A percentile compares a stretch with the other conserved stretches of the same genome.
These are phyloP conservation scores for Fusarium lyarnte DNA, from an alignment of 2,329 filamentous ascomycete genomes.

Conservation along the genomic window DNA sequence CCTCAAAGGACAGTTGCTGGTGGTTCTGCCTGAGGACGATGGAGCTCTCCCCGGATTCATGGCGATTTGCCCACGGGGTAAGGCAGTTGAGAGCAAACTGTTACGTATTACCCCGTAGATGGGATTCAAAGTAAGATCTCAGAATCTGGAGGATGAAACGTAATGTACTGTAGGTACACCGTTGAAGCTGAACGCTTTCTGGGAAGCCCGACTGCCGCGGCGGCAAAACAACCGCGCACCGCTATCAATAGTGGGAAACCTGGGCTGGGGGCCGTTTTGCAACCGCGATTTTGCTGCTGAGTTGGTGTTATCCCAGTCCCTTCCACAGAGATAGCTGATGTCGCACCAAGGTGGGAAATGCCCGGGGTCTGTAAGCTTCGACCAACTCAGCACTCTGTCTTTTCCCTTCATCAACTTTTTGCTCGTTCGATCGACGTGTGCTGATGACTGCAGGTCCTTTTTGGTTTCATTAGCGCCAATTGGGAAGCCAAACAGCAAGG, in stretches of 20 bases:
- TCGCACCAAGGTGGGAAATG: slow-evolving; percentile 28
- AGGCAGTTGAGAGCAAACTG: slow-evolving; percentile 33
- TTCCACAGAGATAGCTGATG: slow-evolving; percentile 17
- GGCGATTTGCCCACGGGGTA: slow-evolving; percentile 38
- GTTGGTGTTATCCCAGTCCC: slow-evolving; percentile 18
- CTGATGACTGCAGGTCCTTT: slow-evolving; percentile 16
- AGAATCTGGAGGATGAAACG: slow-evolving; percentile 11
- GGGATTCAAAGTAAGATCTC: slow-evolving; percentile 29
- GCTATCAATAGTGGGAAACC: slow-evolving; percentile 8
- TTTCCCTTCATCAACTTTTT: slow-evolving; percentile 9
- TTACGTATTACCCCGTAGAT: slow-evolving; percentile 40
- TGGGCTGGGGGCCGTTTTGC: background rate
- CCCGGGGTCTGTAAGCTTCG: slow-evolving; percentile 14
- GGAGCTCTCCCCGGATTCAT: slow-evolving; percentile 41
- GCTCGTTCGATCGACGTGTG: slow-evolving; percentile 22
- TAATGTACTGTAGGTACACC: background rate
- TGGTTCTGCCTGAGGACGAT: slow-evolving; percentile 20
- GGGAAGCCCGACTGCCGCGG: slow-evolving; percentile 29
- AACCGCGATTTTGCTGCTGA: background rate
- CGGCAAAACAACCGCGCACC: slow-evolving; percentile 28
- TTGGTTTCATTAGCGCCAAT: slow-evolving; percentile 11
- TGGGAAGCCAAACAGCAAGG: slow-evolving; percentile 4
- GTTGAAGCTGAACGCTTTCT: slow-evolving; percentile 3
- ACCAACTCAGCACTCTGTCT: slow-evolving; percentile 6
- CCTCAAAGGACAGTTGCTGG: slow-evolving; percentile 13